Base-by-base conservation (phyloP, 2,329 filamentous ascomycete genomes). In the Ramularia collo-cygni region DNA sequence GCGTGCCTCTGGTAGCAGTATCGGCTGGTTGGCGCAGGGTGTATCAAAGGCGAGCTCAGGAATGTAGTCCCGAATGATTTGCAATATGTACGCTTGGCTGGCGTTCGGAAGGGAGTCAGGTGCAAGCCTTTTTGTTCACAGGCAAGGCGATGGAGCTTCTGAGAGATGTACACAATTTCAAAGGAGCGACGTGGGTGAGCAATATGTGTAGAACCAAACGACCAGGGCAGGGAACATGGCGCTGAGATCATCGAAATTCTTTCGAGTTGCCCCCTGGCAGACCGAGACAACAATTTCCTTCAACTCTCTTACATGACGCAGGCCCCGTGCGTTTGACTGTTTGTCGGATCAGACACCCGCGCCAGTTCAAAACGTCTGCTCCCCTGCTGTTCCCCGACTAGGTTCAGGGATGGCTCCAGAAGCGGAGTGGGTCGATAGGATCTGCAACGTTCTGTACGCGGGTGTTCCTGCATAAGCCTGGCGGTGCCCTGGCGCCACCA, bases 1-100 rank as follows among this genome's bases (percentile, higher is more conserved):
- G 43, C 40, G 37, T 39, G 46, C 44, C 26, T 39, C 14, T 39
- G 18, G 43, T 32, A 35, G 40, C 39, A 39, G 32, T 27, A 38
- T 38, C 35, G 28, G 31, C 17, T 36, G 34, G 42, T 37, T 38
- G 34, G 36, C 40, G 36, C 35, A 35, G 40, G 29, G 39, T 44
- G 43, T 38, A 40, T 41, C 41, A 41, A 38, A 37, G 42, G 37
- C 35, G 28, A 38, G 35, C 37, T 37, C 42, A 45, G 47, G 47
- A 50, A 48, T 47, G 43, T 34, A 38, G 40, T 32, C 32, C 33
- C 27, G 24, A 40, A n/a, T n/a, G 26, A 40, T 47, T 49, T 47
- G 48, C 44, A 44, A 42, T 38, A 40, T 44, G 42, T 40, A 39
- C 38, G 42, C 35, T 24, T 24, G 21, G 21, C 21, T 24, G 21